Base-by-base conservation (phyloP, 805 yeast genomes). In the Nakazawaea populi region DNA sequence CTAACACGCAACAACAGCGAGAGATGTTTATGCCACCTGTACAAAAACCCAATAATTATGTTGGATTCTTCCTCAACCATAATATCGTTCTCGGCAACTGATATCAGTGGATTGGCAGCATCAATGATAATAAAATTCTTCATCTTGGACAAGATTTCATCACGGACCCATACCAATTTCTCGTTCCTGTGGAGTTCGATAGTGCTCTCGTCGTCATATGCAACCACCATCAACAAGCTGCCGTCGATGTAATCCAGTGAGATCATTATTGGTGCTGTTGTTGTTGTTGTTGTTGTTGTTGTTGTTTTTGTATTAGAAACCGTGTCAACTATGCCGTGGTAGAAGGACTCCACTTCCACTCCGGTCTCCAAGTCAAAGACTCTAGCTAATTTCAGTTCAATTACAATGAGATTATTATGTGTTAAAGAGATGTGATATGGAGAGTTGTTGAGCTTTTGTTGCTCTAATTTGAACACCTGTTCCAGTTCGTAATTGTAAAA, bases 141-240 rank as follows among this genome's bases (percentile, higher is more conserved):
- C 4, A 75, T 64, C 32, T 68, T 56, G 4, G 72, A 61, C 4
- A 74, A 52, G 0, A 78, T 71, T 55, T 71, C 76, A 58, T 78
- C 80, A 52, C 71, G 67, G 2, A 49, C 30, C 83, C 83, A 79
- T 8, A 5, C 28, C 5, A 64, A 14, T 5, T 48, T 52, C 2
- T 67, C 68, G 46, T 67, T 58, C 5, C 49, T 48, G 40, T 54
- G 52, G 31, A 54, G 56, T 24, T 54, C 52, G 48, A 56, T 61
- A 36, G 56, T 18, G 24, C 24, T 18, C 2, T 18, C 29, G 40
- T 54, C 63, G 5, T 56, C 41, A 1, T 40, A 11, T 47, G 24
- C 54, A 58, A 3, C 43, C 44, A 4, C 60, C 57, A 1, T 54
- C 47, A 28, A 51, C 12, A 60, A 42, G 2, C 59, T 30, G n/a